A percentile compares a stretch with the other conserved stretches of the same genome.
Evolutionary conservation across 805 yeast genomes (phyloP).

Genomic region (Tetrapisispora phaffii): DNA sequence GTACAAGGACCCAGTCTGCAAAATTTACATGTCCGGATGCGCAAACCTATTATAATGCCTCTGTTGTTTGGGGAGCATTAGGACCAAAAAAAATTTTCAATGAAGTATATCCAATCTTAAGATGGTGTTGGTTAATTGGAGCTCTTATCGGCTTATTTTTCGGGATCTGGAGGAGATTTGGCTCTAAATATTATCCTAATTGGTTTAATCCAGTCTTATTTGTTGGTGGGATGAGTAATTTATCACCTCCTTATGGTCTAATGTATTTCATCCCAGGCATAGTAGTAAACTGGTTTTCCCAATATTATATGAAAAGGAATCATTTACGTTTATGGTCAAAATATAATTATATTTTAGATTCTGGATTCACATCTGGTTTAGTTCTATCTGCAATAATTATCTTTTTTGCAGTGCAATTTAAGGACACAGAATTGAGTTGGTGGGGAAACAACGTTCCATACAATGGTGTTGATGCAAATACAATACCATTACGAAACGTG

Average conservation of each 20-base stretch:
- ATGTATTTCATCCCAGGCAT: conserved; percentile 25
- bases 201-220: conserved; percentile 44
- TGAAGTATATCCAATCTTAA: conserved; percentile 49
- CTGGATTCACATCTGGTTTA: conserved; percentile 53
- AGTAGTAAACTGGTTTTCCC: conserved; percentile 33
- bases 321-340: conserved; percentile 48
- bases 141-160: conserved; percentile 28
- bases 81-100: conserved; percentile 49
- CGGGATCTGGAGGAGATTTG: conserved; percentile 22
- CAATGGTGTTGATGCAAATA: conserved; percentile 12
- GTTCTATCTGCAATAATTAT: conserved; percentile 44
- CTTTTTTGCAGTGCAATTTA: conserved; percentile 43
- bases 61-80: conserved; percentile 47
- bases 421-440: conserved; percentile 40
- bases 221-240: conserved; percentile 39
- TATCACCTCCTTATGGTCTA: conserved; percentile 44
- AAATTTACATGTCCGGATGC: conserved; percentile 35
- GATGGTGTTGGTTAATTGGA: conserved; percentile 58
- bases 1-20: conserved; percentile 30
- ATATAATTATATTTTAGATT: conserved; percentile 42
- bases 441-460: conserved; percentile 50
- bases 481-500: conserved; percentile 10
- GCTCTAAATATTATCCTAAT: conserved; percentile 16
- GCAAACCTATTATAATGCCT: conserved; percentile 40
- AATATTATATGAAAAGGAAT: conserved; percentile 39